phyloP scores from a whole-genome alignment of 768 basidiomycete genomes.

The Trametes coccinea region DNA sequence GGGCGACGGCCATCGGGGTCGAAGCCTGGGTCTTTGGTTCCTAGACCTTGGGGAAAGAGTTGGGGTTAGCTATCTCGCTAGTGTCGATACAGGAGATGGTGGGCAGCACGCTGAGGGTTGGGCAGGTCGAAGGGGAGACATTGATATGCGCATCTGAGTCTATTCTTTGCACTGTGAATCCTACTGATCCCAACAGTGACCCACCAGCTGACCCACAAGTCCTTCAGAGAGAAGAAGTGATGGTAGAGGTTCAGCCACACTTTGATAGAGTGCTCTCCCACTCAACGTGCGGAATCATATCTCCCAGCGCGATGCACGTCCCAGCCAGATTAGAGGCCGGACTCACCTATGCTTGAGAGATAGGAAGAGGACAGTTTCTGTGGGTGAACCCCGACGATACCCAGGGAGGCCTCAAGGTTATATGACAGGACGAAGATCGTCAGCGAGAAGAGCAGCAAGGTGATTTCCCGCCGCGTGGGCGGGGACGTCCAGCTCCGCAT shows the following conservation, averaged over 20 bases:
- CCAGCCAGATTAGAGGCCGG: not conserved
- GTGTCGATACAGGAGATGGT: no score
- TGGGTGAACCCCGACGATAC: slow-evolving; percentile 40
- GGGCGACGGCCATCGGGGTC: slow-evolving; percentile 53
- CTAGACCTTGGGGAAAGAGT: slow-evolving; percentile 22
- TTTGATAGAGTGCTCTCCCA: no score
- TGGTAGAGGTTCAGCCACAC: no score
- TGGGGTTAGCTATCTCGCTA: not conserved
- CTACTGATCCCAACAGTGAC: no score
- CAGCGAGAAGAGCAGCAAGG: slow-evolving; percentile 65
- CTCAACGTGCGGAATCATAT: no score
- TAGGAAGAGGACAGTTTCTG: slow-evolving; percentile 29
- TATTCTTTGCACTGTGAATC: not conserved
- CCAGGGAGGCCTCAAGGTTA: slow-evolving; percentile 68
- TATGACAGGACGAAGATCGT: slow-evolving; percentile 69
- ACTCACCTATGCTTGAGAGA: slow-evolving; percentile 26
- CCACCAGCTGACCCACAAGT: no score
- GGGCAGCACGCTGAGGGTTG: not conserved
- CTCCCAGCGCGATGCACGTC: not conserved
- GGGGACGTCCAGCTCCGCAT: slow-evolving; percentile 54
- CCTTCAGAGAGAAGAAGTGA: no score
- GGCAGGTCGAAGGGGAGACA: no score
- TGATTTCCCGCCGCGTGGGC: slow-evolving; percentile 73
- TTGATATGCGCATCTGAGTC: no score
- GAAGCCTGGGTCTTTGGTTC: slow-evolving; percentile 38